A percentile compares a stretch with the other conserved stretches of the same genome.
These are phyloP conservation scores for Madurella mycetomatis DNA, from an alignment of 2,329 filamentous ascomycete genomes.

Conservation along the genomic window DNA sequence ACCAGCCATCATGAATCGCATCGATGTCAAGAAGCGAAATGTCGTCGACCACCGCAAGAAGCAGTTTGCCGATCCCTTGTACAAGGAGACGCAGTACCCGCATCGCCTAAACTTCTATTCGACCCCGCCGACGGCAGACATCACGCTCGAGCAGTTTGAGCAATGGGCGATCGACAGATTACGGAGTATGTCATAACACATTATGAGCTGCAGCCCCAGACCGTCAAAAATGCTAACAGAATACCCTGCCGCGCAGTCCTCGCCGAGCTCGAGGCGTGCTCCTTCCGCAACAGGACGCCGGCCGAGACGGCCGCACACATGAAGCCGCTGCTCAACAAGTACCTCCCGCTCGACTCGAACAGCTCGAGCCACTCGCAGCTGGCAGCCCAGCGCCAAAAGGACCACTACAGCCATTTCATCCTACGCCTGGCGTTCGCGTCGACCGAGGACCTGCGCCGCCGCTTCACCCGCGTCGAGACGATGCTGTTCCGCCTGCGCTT, in stretches of 20 bases:
- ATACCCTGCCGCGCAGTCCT: conserved; percentile 52
- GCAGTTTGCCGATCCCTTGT: conserved; percentile 75
- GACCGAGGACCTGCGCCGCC: conserved; percentile 82
- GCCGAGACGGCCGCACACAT: conserved; percentile 80
- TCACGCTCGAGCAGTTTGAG: conserved; percentile 95
- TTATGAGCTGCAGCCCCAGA: background rate
- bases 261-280: conserved; percentile 87
- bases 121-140: conserved; percentile 83
- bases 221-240: background rate
- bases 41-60: conserved; percentile 75
- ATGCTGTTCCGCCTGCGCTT: conserved; percentile 84
- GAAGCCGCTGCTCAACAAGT: conserved; percentile 80
- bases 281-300: conserved; percentile 84
- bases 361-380: conserved; percentile 58
- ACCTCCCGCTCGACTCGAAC: conserved; percentile 74
- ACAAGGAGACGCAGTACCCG: conserved; percentile 73
- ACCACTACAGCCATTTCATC: conserved; percentile 98
- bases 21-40: conserved; percentile 69
- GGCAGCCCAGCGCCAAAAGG: conserved; percentile 75
- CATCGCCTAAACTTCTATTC: conserved; percentile 90
- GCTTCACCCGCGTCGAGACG: conserved; percentile 82
- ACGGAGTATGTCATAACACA: conserved; percentile 37
- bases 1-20: conserved; percentile 43
- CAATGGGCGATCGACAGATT: conserved; percentile 96
- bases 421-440: conserved; percentile 86